Evolutionary conservation across 805 yeast species (phyloP), one percentile per base, ranked within the genome.

Genomic region (Yarrowia sp.): DNA sequence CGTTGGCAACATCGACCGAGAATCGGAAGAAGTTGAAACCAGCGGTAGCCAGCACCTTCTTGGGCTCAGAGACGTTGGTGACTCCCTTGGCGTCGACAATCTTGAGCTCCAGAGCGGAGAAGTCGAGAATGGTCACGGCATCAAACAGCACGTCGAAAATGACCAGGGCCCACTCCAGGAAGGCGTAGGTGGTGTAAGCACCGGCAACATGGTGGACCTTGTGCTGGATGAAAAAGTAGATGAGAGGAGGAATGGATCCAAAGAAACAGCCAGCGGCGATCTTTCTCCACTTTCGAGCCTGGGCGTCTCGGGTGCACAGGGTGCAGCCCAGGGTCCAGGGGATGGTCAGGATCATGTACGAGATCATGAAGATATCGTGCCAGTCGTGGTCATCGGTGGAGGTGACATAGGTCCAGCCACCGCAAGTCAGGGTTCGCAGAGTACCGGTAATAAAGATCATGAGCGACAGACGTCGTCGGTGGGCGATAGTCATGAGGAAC

Each of bases 381-480:
- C 88, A 86, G 76, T 93, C 97, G 71, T 93, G 98, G 74, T 95
- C 97, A 75, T 95, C 99, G 0, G 98, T 91, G 7, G 97, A 89
- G 1, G 99, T 95, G 68, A 95, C 89, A 74, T 95, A 95, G 8
- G 96, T 96, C 98, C 98, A 95, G 11, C 98, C 98, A 73, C 99
- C 99, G 73, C 98, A 95, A 1, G 97, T 88, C 65, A 95, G 83
- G 0, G 99, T 95, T 76, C 99, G 85, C n/a, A 89, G 64, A 1
- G 89, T 66, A n/a, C 99, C 99, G 67, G 45, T 82, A 81, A 67
- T 80, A 68, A 68, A 70, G 64, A 76, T 70, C 10, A 70, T 61
- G 64, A 67, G 58, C 8, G 81, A 78, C 38, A 67, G 76, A 73
- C 11, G 84, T 78, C 69, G 76, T 28, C 33, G 31, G 68, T 68